Evolutionary conservation across 768 basidiomycete genomes (phyloP), one percentile per base, ranked within the genome.

Genomic region (Lyophyllum semitale): DNA sequence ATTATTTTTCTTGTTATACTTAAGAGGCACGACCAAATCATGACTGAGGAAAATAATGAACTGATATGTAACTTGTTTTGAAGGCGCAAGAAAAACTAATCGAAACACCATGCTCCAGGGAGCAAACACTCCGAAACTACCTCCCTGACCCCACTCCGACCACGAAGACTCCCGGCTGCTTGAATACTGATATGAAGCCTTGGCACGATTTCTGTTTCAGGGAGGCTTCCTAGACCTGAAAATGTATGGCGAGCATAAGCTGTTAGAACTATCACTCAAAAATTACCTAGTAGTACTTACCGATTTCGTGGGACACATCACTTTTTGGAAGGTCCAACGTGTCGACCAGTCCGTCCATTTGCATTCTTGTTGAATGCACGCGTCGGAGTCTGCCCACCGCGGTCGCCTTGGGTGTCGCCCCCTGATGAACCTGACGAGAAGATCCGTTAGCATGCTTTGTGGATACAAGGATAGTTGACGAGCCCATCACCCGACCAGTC

Each of bases 341-440:
- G 41, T 22, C 59, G 57, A 42, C 59, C 43, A 25, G 59, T 63
- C 41, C 53, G 48, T 48, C 59, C 59, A 15, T 48, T 61, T 27
- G 57, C 54, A 35, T 61, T 60, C 27, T 42, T 61, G n/a, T 33
- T 12, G 3, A 44, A 27, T 15, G 9, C 22, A 17, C 25, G 22
- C 13, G 29, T 9, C 4, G 40, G 37, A 17, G 26, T 32, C 29
- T 45, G n/a, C 4, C 30, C 38, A 27, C 27, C 23, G 29, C 47
- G 37, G 11, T 45, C 47, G 38, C 3, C 35, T 52, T 23, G 37
- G 29, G 52, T 48, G 11, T 51, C 54, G 32, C 48, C 42, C 17
- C 18, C 32, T 8, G 54, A 47, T 17, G 42, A 20, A 55, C 38
- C 61, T 63, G 27, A 8, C 5, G 17, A 7, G 25, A 4, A 40